Conservation (phyloP, 2,329 filamentous ascomycete genomes). For the Drechslera avenae region DNA sequence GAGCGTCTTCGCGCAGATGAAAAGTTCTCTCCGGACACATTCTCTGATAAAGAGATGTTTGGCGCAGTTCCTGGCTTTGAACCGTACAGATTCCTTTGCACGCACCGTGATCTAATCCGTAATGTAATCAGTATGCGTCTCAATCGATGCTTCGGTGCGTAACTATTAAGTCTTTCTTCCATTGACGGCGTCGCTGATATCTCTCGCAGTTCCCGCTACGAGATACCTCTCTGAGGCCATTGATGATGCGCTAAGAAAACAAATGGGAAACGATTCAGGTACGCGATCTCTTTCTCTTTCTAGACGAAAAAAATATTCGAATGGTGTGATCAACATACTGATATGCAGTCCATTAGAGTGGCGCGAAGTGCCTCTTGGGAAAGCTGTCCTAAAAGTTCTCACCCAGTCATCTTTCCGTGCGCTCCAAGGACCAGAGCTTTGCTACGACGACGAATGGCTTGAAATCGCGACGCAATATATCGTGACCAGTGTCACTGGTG, state of each 20-base stretch:
- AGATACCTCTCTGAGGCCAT: constrained; percentile 4
- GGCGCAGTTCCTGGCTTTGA: constrained; percentile 5
- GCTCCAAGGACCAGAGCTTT: constrained; percentile 5
- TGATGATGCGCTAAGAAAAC: constrained; percentile 5
- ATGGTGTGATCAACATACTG: not conserved
- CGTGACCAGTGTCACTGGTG: constrained; percentile 3
- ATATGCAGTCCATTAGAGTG: not conserved
- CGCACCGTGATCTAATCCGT: constrained; percentile 1
- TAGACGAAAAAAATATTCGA: not conserved
- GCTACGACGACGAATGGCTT: constrained; percentile 4
- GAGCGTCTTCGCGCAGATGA: constrained; percentile 4
- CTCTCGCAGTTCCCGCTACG: constrained; percentile 1
- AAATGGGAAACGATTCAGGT: not conserved
- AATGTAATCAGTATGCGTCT: constrained; percentile 3
- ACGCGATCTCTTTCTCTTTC: constrained; percentile 1
- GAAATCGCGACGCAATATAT: constrained; percentile 4
- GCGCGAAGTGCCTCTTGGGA: constrained; percentile 1
- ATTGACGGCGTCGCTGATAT: constrained; percentile 1
- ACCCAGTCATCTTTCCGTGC: constrained; percentile 4
- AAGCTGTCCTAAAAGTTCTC: constrained; percentile 2
- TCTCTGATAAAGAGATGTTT: constrained; percentile 5
- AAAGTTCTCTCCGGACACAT: constrained; percentile 4
- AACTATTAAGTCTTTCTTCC: not conserved
- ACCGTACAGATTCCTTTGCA: constrained; percentile 5
- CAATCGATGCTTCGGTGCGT: constrained; percentile 5